phyloP scores from a whole-genome alignment of 78 protist genomes.

The Thecamonas trahens region DNA sequence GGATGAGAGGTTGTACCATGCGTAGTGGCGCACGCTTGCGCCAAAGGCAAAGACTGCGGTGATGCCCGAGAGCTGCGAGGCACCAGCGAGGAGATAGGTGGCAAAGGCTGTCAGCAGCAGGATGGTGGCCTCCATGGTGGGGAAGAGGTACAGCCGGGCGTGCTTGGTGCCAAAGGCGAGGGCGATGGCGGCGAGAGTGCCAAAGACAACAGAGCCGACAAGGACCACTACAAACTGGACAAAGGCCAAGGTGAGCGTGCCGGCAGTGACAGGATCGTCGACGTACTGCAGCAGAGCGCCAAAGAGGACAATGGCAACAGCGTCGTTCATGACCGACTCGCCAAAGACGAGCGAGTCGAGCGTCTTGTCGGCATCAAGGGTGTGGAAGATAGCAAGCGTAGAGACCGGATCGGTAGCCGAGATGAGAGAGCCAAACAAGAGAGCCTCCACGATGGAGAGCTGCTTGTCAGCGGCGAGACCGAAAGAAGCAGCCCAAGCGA shows the following conservation, averaged over 20 bases:
- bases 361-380: constrained; percentile 31
- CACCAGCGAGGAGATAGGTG: too few species aligned
- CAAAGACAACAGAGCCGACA: constrained; percentile 17
- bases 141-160: not conserved
- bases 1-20: not conserved
- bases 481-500: too few species aligned
- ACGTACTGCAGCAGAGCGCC: not conserved
- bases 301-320: constrained; percentile 45
- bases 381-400: constrained; percentile 43
- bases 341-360: constrained; percentile 46
- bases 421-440: constrained; percentile 77
- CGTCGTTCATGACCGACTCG: constrained; percentile 53
- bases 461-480: too few species aligned
- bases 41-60: too few species aligned
- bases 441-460: constrained; percentile 12
- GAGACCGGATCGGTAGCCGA: constrained; percentile 80
- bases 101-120: not conserved
- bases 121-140: constrained; percentile 8
- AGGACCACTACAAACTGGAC: not conserved
- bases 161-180: constrained; percentile 7
- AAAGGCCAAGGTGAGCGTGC: not conserved
- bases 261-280: not conserved
- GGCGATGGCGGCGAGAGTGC: not conserved
- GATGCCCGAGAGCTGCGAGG: too few species aligned
- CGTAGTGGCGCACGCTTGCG: constrained; percentile 31